Evolutionary conservation across 257 asterid genomes (phyloP), one percentile per base, ranked within the genome.

Genomic region (Plectranthus barbatus): DNA sequence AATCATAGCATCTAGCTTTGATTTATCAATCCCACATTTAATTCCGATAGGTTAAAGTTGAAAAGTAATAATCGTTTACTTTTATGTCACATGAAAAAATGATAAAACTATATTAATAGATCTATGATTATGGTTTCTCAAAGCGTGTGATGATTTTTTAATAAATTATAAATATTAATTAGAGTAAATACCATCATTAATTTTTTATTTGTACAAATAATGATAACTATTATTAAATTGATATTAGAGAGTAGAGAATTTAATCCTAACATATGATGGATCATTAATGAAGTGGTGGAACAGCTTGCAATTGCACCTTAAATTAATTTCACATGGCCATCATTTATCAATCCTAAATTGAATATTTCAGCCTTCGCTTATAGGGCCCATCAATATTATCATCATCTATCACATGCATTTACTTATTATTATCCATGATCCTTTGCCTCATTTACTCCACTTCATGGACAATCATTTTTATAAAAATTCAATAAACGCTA

Each of bases 291-390:
- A n/a, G 66, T 4, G 31, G 53, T 39, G 51, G 44, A 29, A 49
- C 74, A 44, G 34, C 9, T 62, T 70, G 69, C 59, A 62, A 9
- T 62, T 70, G 65, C 65, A 70, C 5, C 15, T 33, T 55, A 44
- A 44, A 31, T 67, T 29, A 67, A 31, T 9, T 14, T 62, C 65
- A 54, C 75, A 70, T 62, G 65, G 44, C 20, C 13, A 10, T 42
- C 54, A 51, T 19, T 20, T 59, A 15, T 58, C 60, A 15, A 59
- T 41, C 31, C 44, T 46, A n/a, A 24, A 1, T 64, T 10, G 12
- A 26, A n/a, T n/a, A 7, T 17, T 56, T 11, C 18, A 34, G 33
- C 7, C 20, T 17, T 17, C 50, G 41, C 31, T 12, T 5, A 21
- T 21, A 15, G 20, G 69, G 37, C 65, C 70, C 60, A 70, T 62